Base-by-base conservation (phyloP, 148 eudicot species). In the Diospyros kaki region DNA sequence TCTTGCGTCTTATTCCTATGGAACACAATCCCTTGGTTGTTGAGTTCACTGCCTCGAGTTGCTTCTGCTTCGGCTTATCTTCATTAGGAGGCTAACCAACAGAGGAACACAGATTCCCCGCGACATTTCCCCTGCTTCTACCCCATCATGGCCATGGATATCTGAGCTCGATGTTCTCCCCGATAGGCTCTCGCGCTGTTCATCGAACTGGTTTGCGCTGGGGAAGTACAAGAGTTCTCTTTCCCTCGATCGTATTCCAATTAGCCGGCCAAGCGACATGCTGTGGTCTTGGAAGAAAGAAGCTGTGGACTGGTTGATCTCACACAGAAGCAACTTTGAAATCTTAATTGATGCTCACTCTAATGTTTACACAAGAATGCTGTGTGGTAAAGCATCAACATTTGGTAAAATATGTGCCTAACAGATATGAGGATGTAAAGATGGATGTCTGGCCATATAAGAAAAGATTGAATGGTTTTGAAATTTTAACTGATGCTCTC, bases 241-340 rank as follows among this genome's bases (percentile, higher is more conserved):
- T 48, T 84, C 71, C 43, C 75, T 61, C 9, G 89, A 79, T 72
- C 67, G 77, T 9, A 89, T 73, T 66, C 91, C 89, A 7, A 87
- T 87, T 50, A 87, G 77, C 44, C 88, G 80, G 68, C 91, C 93
- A 53, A 89, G 79, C 7, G 87, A 75, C 71, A 82, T 76, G 74
- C 88, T 87, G n/a, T 72, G 81, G 82, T 89, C 93, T 74, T 73
- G 89, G 68, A 87, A 89, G 79, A 89, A 89, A 18, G 93, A 89
- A 68, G 76, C 74, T 46, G 89, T 84, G 12, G 93, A 89, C 93
- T 89, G 81, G 10, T 70, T 54, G 15, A 58, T n/a, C 39, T 64
- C 71, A 5, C 18, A 12, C 6, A 13, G 18, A 44, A 9, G 50
- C 42, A 55, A 39, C 38, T 56, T 14, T 56, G 4, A 56, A 56